Evolutionary conservation across 495 filamentous ascomycete species (phyloP), one percentile per base, ranked within the genome.

Genomic region (Sordaria brevicollis): DNA sequence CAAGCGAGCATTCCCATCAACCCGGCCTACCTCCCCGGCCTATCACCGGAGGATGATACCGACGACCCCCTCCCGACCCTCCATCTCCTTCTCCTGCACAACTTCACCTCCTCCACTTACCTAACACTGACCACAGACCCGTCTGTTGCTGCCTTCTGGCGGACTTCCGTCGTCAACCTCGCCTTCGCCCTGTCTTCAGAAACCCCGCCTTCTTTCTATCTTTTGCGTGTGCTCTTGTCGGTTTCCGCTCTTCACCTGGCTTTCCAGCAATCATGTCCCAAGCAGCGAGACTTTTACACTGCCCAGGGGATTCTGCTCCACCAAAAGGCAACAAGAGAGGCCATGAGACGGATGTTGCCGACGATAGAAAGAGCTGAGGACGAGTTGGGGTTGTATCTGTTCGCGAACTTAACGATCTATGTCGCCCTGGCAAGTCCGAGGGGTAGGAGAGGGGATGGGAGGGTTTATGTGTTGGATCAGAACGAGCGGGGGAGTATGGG

Each of bases 191-290:
- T 62, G 5, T 62, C 49, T 13, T 62, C 49, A 7, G 29, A 21
- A 1, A 29, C 13, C 5, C 25, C 49, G 0, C 33, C 49, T 31
- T 81, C 85, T 71, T 81, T 84, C 67, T 88, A 86, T 72, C 78
- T 88, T 29, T 84, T 88, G 81, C 81, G 83, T 39, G 81, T 86
- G 39, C 81, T 89, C 11, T 77, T 89, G 36, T 83, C 84, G 13
- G 69, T 88, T 19, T 84, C 83, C 4, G 82, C 86, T 6, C 76
- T 88, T 34, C 87, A 89, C 71, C 79, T 87, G 0, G 86, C 86
- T 70, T 83, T 73, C 67, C 81, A 67, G 72, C 80, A 68, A 68
- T 62, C 49, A 31, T 62, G 49, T 3, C 79, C 72, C 43, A 80
- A 71, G 36, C 79, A 72, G 70, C 79, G 76, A 9, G 79, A 82